Evolutionary conservation across 2,329 filamentous ascomycete genomes (phyloP).

Genomic region (Coccinonectria pachysandricola): DNA sequence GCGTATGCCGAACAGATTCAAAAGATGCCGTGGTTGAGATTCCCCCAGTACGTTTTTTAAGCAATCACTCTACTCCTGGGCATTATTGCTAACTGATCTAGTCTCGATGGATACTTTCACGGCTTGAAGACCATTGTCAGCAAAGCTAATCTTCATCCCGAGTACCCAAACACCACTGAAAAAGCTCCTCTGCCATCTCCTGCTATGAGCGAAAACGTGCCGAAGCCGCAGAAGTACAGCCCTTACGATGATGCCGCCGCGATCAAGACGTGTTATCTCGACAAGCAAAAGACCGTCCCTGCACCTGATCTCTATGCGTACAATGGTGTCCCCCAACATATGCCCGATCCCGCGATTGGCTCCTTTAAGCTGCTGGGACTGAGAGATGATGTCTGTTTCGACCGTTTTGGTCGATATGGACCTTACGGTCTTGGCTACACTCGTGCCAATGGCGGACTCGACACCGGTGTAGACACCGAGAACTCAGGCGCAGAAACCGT

Average conservation of each 20-base stretch:
- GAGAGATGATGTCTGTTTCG: conserved; percentile 73
- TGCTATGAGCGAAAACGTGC: conserved; percentile 26
- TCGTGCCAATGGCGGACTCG: conserved; percentile 58
- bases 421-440: conserved; percentile 82
- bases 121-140: conserved; percentile 63
- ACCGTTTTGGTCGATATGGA: conserved; percentile 73
- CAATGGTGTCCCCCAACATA: conserved; percentile 60
- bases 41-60: conserved; percentile 26
- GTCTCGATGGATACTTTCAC: conserved; percentile 71
- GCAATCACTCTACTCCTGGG: no score
- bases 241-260: conserved; percentile 55
- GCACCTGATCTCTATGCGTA: conserved; percentile 59
- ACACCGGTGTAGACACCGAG: conserved; percentile 64
- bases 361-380: conserved; percentile 67
- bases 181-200: conserved; percentile 24
- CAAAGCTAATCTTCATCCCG: conserved; percentile 53
- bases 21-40: conserved; percentile 31
- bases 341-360: conserved; percentile 68
- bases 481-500: conserved; percentile 52
- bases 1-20: conserved; percentile 20
- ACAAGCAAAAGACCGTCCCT: conserved; percentile 44
- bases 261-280: conserved; percentile 53
- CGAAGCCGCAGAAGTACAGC: conserved; percentile 45
- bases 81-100: conserved; percentile 33
- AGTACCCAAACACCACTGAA: conserved; percentile 51